Conservation (phyloP, 106 monocot species). For the Phalaenopsis aphrodite region DNA sequence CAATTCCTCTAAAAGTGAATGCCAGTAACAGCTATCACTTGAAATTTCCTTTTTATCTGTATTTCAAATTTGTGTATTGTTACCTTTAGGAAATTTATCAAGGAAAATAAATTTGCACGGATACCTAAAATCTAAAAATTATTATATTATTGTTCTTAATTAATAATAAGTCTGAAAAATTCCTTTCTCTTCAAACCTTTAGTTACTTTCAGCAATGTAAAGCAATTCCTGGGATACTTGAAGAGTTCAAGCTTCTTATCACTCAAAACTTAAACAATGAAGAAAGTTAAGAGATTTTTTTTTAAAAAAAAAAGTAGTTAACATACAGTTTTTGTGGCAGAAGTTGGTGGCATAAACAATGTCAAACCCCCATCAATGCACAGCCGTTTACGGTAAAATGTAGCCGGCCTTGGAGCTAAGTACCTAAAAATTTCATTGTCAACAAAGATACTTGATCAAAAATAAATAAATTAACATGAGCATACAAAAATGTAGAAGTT, state of each 20-base stretch:
- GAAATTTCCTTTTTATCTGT: too few relatives aligned
- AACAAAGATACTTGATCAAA: neutral
- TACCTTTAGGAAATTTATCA: too few relatives aligned
- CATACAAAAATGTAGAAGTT: neutral
- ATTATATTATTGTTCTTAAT: too few relatives aligned
- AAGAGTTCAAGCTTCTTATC: neutral
- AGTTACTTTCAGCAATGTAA: too few relatives aligned
- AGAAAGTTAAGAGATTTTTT: neutral
- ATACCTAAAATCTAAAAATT: too few relatives aligned
- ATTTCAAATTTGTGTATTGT: too few relatives aligned
- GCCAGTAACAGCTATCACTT: too few relatives aligned
- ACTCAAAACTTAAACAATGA: neutral
- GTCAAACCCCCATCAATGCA: conserved; percentile 96
- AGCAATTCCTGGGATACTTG: too few relatives aligned
- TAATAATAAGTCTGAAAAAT: too few relatives aligned
- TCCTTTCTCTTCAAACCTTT: too few relatives aligned
- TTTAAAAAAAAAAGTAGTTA: neutral
- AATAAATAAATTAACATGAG: neutral
- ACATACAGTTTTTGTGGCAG: conserved; percentile 73
- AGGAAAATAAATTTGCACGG: too few relatives aligned
- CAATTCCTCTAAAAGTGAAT: too few relatives aligned
- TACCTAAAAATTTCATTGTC: conserved; percentile 39
- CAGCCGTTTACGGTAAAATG: conserved; percentile 61
- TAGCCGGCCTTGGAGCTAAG: conserved; percentile 80
- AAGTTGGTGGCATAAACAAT: conserved; percentile 93